These are phyloP conservation scores for Tetracladium setigerum DNA, from an alignment of 495 filamentous ascomycete genomes.

Conservation along the genomic window DNA sequence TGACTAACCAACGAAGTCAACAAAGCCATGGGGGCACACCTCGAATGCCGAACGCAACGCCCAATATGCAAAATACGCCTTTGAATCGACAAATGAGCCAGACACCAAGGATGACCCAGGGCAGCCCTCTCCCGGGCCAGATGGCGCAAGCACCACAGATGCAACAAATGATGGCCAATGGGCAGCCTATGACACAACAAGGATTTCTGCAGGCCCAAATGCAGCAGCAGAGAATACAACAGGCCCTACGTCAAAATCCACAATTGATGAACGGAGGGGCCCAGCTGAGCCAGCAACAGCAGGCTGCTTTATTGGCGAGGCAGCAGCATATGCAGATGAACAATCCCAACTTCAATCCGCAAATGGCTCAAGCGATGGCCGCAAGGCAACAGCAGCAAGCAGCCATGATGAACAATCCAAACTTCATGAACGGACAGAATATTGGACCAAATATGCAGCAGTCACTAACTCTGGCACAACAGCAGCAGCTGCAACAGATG, in stretches of 20 bases:
- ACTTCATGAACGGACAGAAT: slow-evolving; percentile 22
- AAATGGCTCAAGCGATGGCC: slow-evolving; percentile 15
- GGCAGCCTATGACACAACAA: slow-evolving; percentile 26
- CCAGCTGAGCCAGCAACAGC: slow-evolving; percentile 23
- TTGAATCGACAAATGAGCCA: slow-evolving; percentile 63
- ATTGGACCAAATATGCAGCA: slow-evolving; percentile 22
- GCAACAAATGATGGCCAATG: slow-evolving; percentile 26
- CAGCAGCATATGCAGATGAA: slow-evolving; percentile 20
- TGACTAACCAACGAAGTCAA: slow-evolving; percentile 74
- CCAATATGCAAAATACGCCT: slow-evolving; percentile 69
- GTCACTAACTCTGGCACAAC: slow-evolving; percentile 19
- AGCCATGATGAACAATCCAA: slow-evolving; percentile 21
- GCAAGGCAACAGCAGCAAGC: slow-evolving; percentile 1
- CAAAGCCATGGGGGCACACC: slow-evolving; percentile 78
- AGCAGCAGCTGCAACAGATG: slow-evolving; percentile 27
- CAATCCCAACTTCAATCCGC: slow-evolving; percentile 24
- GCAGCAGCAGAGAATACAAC: slow-evolving; percentile 20
- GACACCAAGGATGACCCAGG: slow-evolving; percentile 64
- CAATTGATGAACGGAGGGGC: not conserved
- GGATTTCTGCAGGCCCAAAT: slow-evolving; percentile 19
- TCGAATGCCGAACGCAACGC: slow-evolving; percentile 70
- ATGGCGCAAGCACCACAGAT: slow-evolving; percentile 54
- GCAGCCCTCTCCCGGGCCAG: slow-evolving; percentile 54
- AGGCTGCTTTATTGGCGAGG: slow-evolving; percentile 16
- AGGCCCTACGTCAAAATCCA: slow-evolving; percentile 20